Percentiles rank a stretch among this genome's conserved stretches.
These are phyloP conservation scores for Trametes elegans DNA, from an alignment of 768 basidiomycete species.

Conservation along the genomic window DNA sequence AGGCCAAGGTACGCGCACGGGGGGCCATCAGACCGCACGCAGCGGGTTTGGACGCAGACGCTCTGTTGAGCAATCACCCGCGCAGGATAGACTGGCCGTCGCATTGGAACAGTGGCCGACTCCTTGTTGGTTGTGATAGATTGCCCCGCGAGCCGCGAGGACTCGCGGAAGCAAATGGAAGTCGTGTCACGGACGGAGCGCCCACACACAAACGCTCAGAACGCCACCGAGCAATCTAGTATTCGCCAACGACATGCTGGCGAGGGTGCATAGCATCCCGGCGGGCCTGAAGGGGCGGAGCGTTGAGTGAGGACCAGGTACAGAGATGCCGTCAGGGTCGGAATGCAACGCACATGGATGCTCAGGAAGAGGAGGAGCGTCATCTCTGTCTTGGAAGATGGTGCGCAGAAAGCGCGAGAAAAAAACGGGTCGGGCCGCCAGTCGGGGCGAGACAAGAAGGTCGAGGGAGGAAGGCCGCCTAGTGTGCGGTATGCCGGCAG, in stretches of 20 bases:
- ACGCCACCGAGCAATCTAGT: background rate
- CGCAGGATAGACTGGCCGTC: too few species aligned
- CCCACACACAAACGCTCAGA: conserved; percentile 3
- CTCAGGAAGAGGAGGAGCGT: too few species aligned
- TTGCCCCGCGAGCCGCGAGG: conserved; percentile 10
- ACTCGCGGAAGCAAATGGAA: conserved; percentile 12
- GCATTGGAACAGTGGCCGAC: background rate
- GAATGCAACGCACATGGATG: too few species aligned
- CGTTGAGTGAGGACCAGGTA: background rate
- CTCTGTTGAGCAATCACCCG: too few species aligned
- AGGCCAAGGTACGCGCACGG: too few species aligned
- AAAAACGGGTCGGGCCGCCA: background rate
- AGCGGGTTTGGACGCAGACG: too few species aligned
- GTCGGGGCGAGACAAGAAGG: background rate
- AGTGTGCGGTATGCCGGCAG: background rate
- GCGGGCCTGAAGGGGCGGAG: background rate
- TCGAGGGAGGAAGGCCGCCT: background rate
- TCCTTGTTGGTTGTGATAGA: conserved; percentile 5
- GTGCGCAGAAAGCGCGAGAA: conserved; percentile 1
- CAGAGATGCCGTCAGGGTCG: too few species aligned
- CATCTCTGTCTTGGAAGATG: conserved; percentile 1
- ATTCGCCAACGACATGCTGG: background rate
- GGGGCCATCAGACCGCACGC: too few species aligned
- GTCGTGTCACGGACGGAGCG: conserved; percentile 10
- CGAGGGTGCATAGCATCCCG: conserved; percentile 4